phyloP scores from a whole-genome alignment of 2,329 filamentous ascomycete species.

The Seiridium unicorne region DNA sequence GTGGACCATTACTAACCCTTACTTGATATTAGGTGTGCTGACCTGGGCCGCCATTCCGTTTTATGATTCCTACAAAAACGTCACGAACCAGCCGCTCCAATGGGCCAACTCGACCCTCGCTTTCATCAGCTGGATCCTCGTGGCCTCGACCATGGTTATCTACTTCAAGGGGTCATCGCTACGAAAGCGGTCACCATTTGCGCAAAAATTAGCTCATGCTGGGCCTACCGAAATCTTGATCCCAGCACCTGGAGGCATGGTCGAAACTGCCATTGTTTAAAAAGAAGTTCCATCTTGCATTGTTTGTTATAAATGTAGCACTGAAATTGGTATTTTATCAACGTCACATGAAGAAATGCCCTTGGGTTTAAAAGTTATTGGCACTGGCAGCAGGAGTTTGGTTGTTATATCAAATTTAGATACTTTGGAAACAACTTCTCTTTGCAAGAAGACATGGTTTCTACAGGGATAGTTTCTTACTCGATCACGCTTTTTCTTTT shows the following conservation, averaged over 20 bases:
- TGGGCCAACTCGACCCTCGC: constrained; percentile 54
- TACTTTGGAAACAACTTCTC: no score
- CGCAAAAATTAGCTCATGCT: constrained; percentile 53
- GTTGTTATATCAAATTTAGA: no score
- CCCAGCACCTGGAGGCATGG: not conserved
- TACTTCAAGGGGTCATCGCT: constrained; percentile 55
- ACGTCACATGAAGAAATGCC: no score
- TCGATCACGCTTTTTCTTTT: no score
- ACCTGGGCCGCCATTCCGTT: constrained; percentile 59
- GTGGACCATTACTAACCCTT: no score
- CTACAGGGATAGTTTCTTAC: no score
- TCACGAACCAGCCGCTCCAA: constrained; percentile 39
- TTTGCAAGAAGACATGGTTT: no score
- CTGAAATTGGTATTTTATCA: no score
- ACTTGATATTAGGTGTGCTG: constrained; percentile 32
- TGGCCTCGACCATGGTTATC: constrained; percentile 53
- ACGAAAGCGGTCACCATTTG: constrained; percentile 49
- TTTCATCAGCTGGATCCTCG: constrained; percentile 46
- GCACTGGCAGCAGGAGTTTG: no score
- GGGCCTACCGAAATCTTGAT: not conserved
- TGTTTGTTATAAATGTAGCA: no score
- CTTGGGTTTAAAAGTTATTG: no score
- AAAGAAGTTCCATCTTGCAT: not conserved
- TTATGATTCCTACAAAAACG: constrained; percentile 41
- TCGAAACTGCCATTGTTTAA: not conserved